Evolutionary conservation across 768 basidiomycete genomes (phyloP), one percentile per base, ranked within the genome.

Genomic region (Dioszegia aurantiaca): DNA sequence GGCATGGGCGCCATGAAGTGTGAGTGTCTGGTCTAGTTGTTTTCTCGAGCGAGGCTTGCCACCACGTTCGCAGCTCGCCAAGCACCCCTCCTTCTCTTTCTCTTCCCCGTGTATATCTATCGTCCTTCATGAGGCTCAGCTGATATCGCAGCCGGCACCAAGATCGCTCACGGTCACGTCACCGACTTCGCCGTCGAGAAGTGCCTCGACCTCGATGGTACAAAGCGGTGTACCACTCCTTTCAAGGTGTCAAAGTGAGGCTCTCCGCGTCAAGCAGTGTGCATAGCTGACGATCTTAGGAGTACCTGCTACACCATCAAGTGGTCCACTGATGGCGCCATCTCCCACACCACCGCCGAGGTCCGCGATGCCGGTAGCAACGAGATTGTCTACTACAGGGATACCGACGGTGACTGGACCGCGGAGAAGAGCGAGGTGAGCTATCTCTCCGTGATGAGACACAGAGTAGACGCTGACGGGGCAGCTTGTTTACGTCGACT

Each of bases 381-480:
- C 57, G 65, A 72, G 64, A 69, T 67, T 44, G 69, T 73, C 44
- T 72, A 65, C 48, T 75, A 72, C 58, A 55, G 71, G 39, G 73
- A 75, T 55, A 69, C 66, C 19, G 67, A 75, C 62, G 72, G 72
- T 5, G 61, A 75, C n/a, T 75, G 72, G 72, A 70, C 66, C 16
- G 48, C 72, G 23, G 71, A 73, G 42, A 66, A 67, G 60, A 58
- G 63, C 27, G 70, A 72, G 67, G 70, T 72, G 67, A 62, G 70
- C 63, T n/a, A 9, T 23, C 24, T 11, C n/a, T 27, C 12, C 36
- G 17, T 27, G 31, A 11, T 4, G 40, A 40, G 11, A 28, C 3
- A n/a, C 21, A 24, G 27, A 19, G 21, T 26, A 4, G 4, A 27
- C 1, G 27, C 51, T 52, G 55, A 52, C 19, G 27, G 23, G 36